Conservation (phyloP, 176 grass and related monocot genomes). For the Alloteropsis semialata region DNA sequence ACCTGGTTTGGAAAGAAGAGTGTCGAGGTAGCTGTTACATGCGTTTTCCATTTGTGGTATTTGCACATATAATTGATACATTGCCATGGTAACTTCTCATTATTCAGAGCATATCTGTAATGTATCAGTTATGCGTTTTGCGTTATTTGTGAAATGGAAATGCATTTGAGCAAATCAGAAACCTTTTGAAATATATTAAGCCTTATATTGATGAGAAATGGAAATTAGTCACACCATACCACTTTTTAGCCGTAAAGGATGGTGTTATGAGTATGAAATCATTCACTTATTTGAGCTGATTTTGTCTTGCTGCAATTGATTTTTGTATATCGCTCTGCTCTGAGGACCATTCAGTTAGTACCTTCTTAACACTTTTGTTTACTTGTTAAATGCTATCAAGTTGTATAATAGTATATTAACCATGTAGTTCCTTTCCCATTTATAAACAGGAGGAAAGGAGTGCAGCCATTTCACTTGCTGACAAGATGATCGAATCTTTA, state of each 20-base stretch:
- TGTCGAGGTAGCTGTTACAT: conserved; percentile 57
- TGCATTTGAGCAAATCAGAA: neutral
- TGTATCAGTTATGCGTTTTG: neutral
- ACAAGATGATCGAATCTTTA: conserved; percentile 80
- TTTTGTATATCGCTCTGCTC: neutral
- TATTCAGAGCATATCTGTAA: conserved; percentile 16
- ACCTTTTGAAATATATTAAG: neutral
- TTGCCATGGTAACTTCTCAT: neutral
- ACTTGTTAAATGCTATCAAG: conserved; percentile 5
- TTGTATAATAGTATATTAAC: conserved; percentile 26
- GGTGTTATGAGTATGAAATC: conserved; percentile 1
- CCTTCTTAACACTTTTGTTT: neutral
- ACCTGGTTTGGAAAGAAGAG: conserved; percentile 97
- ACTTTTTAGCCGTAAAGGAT: neutral
- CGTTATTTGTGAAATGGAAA: neutral
- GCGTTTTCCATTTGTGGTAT: conserved; percentile 4
- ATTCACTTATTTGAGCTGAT: conserved; percentile 2
- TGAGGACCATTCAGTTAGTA: neutral
- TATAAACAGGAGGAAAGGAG: conserved; percentile 77
- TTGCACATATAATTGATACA: conserved; percentile 25
- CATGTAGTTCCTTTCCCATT: neutral
- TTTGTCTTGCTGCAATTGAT: neutral
- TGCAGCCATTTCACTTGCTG: conserved; percentile 70
- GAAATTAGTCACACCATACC: neutral
- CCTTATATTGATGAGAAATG: conserved; percentile 18